Conservation (phyloP, 805 yeast species). For the Ogataea corticis region DNA sequence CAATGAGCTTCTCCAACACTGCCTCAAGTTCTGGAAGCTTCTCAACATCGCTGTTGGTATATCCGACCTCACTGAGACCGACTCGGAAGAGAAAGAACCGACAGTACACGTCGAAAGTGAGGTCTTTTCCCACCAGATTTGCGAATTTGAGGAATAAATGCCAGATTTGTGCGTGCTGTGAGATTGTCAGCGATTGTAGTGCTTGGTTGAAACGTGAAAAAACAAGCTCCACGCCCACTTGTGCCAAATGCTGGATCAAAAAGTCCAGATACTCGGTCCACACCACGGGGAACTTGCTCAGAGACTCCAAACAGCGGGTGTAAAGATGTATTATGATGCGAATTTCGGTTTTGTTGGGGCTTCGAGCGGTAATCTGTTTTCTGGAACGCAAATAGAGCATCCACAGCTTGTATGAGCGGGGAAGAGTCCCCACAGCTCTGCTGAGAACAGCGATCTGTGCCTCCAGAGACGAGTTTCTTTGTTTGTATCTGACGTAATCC, state of each 20-base stretch:
- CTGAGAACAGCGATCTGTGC: slow-evolving; percentile 48
- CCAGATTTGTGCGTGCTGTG: slow-evolving; percentile 61
- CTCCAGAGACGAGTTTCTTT: slow-evolving; percentile 21
- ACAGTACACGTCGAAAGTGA: slow-evolving; percentile 36
- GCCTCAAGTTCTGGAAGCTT: slow-evolving; percentile 29
- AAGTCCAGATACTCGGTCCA: slow-evolving; percentile 55
- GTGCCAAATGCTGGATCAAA: slow-evolving; percentile 31
- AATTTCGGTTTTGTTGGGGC: slow-evolving; percentile 8
- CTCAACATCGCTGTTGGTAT: neutral
- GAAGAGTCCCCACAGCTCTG: slow-evolving; percentile 49
- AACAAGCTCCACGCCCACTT: slow-evolving; percentile 37
- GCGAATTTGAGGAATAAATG: slow-evolving; percentile 52
- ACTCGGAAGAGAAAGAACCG: slow-evolving; percentile 33
- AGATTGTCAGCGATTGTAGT: slow-evolving; percentile 46
- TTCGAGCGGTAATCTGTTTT: slow-evolving; percentile 13
- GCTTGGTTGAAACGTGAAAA: slow-evolving; percentile 51
- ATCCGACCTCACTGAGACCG: slow-evolving; percentile 7
- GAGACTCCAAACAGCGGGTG: slow-evolving; percentile 44
- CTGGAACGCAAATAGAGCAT: slow-evolving; percentile 46
- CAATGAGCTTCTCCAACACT: slow-evolving; percentile 35
- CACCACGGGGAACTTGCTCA: slow-evolving; percentile 46
- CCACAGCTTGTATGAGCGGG: slow-evolving; percentile 58
- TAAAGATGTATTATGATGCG: slow-evolving; percentile 35
- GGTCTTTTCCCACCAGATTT: slow-evolving; percentile 41
- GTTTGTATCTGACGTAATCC: slow-evolving; percentile 41